Conservation (phyloP, 306 rosid genomes). For the Cotoneaster glaucophyllus region DNA sequence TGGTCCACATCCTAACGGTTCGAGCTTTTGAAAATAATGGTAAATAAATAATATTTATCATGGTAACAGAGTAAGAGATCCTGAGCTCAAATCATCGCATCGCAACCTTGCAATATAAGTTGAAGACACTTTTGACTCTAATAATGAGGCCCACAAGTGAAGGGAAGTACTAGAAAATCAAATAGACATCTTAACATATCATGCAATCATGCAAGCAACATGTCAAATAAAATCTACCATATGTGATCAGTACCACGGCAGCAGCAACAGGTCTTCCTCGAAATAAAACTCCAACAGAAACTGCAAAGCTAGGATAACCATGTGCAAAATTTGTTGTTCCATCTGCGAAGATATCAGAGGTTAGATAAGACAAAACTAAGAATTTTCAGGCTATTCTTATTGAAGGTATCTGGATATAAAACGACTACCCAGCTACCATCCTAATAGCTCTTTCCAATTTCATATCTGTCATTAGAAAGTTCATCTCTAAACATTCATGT, state of each 20-base stretch:
- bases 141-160: neutral
- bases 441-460: neutral
- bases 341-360: slow-evolving; percentile 39
- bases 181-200: neutral
- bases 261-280: slow-evolving; percentile 93
- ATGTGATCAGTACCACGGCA: slow-evolving; percentile 50
- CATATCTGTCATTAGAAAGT: neutral
- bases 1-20: neutral
- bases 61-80: neutral
- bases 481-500: neutral
- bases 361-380: slow-evolving; percentile 19
- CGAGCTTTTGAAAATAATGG: neutral
- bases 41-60: neutral
- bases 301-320: slow-evolving; percentile 89
- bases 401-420: neutral
- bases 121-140: neutral
- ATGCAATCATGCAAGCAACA: slow-evolving; percentile 6
- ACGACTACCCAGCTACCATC: neutral
- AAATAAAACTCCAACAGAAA: slow-evolving; percentile 81
- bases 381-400: neutral
- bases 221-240: neutral
- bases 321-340: slow-evolving; percentile 98
- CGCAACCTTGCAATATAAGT: neutral
- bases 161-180: neutral
- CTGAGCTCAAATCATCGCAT: neutral